phyloP scores from a whole-genome alignment of 805 yeast species.

The Maudiozyma saulgeensis region DNA sequence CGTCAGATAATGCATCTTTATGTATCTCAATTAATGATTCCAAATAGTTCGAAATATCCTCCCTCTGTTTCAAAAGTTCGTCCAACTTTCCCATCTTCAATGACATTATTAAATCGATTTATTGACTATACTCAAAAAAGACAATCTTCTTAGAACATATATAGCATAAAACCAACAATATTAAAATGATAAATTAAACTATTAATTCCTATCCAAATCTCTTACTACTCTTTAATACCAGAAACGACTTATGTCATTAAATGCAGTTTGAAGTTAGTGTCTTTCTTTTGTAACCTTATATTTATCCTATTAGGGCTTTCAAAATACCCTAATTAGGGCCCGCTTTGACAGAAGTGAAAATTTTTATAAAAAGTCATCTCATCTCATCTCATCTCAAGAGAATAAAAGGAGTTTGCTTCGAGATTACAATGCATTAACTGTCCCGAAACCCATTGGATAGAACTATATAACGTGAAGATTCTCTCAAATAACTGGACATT shows the following conservation, averaged over 20 bases:
- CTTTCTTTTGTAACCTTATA: neutral
- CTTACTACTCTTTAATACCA: too few relatives aligned
- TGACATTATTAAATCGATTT: neutral
- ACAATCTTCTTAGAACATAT: too few relatives aligned
- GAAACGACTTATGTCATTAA: too few relatives aligned
- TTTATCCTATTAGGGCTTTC: neutral
- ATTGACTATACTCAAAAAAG: too few relatives aligned
- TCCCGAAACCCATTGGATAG: neutral
- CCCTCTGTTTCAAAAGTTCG: conserved; percentile 17
- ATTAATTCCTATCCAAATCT: too few relatives aligned
- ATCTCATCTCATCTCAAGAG: conserved; percentile 1
- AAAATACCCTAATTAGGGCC: neutral
- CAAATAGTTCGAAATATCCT: conserved; percentile 16
- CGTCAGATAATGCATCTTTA: conserved; percentile 13
- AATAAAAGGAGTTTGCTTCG: too few relatives aligned
- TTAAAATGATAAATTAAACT: too few relatives aligned
- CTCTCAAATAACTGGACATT: neutral
- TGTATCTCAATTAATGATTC: conserved; percentile 15
- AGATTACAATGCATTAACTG: too few relatives aligned
- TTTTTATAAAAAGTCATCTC: neutral
- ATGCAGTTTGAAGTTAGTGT: too few relatives aligned
- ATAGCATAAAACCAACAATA: too few relatives aligned
- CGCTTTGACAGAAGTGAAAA: neutral
- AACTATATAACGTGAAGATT: neutral
- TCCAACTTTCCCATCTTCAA: conserved; percentile 7